Percentiles rank a stretch among this genome's conserved stretches.
Evolutionary conservation across 352 stramenopile genomes (phyloP).

Genomic region (Globisporangium heterothallicum): DNA sequence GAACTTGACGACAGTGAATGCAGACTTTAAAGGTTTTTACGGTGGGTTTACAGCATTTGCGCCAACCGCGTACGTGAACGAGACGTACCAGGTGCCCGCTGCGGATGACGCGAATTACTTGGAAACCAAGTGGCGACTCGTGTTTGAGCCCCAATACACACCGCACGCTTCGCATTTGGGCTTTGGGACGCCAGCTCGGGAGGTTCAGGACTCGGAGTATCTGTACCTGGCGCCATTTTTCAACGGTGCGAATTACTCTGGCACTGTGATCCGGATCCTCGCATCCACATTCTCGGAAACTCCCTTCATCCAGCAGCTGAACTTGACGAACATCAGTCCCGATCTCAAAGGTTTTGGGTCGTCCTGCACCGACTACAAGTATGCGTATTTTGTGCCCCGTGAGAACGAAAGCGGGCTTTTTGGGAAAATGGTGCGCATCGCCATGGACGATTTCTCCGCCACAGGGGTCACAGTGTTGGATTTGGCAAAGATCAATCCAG

Average conservation of each 20-base stretch:
- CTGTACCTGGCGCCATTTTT: conserved; percentile 67
- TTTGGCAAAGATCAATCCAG: conserved; percentile 37
- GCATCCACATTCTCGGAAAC: conserved; percentile 38
- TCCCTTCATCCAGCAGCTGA: conserved; percentile 51
- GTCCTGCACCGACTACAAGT: conserved; percentile 51
- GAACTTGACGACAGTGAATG: conserved; percentile 43
- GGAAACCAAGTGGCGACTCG: conserved; percentile 32
- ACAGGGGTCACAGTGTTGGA: conserved; percentile 44
- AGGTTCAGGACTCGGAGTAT: conserved; percentile 49
- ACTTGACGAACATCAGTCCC: conserved; percentile 36
- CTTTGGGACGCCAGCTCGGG: conserved; percentile 24
- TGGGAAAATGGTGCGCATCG: conserved; percentile 58
- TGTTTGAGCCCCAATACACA: conserved; percentile 44
- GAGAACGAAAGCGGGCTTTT: conserved; percentile 53
- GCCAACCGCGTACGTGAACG: conserved; percentile 46
- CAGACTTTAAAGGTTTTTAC: conserved; percentile 48
- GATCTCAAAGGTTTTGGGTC: conserved; percentile 46
- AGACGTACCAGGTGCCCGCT: conserved; percentile 49
- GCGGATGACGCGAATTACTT: conserved; percentile 46
- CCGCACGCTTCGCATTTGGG: conserved; percentile 34
- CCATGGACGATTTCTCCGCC: conserved; percentile 35
- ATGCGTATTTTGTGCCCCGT: conserved; percentile 62
- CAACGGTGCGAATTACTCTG: conserved; percentile 47
- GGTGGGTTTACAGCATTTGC: conserved; percentile 58
- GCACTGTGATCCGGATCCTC: conserved; percentile 49